phyloP scores from a whole-genome alignment of 2,329 filamentous ascomycete species.

The Xylariaceae sp. region DNA sequence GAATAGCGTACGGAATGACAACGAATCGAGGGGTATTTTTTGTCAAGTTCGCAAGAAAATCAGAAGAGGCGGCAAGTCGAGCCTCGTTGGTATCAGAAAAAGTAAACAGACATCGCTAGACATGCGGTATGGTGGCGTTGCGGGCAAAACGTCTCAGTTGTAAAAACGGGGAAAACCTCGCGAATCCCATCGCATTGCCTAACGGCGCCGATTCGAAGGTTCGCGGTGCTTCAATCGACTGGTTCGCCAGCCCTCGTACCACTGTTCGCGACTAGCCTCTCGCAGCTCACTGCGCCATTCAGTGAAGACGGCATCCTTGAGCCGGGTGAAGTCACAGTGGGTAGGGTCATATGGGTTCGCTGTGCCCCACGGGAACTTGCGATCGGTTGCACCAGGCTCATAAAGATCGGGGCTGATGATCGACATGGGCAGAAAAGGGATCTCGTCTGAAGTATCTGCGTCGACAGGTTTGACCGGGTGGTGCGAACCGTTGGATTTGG shows the following conservation, averaged over 20 bases:
- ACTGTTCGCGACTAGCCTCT: slow-evolving; percentile 83
- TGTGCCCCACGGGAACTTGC: slow-evolving; percentile 94
- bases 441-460: slow-evolving; percentile 46
- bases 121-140: slow-evolving; percentile 12
- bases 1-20: too few relatives aligned
- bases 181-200: slow-evolving; percentile 21
- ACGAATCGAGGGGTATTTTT: too few relatives aligned
- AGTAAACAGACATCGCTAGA: slow-evolving; percentile 17
- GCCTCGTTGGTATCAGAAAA: slow-evolving; percentile 6
- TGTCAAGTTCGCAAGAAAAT: slow-evolving; percentile 12
- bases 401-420: slow-evolving; percentile 93
- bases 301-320: slow-evolving; percentile 88
- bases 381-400: slow-evolving; percentile 73
- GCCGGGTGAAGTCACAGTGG: slow-evolving; percentile 88
- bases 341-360: slow-evolving; percentile 86
- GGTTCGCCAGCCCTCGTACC: slow-evolving; percentile 95
- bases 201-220: slow-evolving; percentile 35
- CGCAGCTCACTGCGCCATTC: slow-evolving; percentile 92
- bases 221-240: slow-evolving; percentile 58
- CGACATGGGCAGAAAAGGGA: slow-evolving; percentile 79
- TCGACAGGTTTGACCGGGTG: slow-evolving; percentile 43
- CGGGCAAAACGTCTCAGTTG: slow-evolving; percentile 10
- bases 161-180: slow-evolving; percentile 11
- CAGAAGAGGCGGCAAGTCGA: slow-evolving; percentile 20
- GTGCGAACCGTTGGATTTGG: slow-evolving; percentile 44